A percentile compares a stretch with the other conserved stretches of the same genome.
phyloP scores from a whole-genome alignment of 305 asterid species.

The Fraxinus dipetala region DNA sequence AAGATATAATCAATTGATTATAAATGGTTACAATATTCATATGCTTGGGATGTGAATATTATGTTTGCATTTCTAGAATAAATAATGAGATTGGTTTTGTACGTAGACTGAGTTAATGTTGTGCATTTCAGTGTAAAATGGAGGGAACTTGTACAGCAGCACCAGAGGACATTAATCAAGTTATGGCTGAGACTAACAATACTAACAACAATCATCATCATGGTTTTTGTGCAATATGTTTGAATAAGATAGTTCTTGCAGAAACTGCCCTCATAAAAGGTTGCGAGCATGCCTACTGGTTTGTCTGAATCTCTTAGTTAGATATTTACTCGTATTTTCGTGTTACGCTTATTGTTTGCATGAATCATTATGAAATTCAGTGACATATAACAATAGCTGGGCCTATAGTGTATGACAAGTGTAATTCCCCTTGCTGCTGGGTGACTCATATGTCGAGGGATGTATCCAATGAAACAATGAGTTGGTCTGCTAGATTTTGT shows the following conservation, averaged over 20 bases:
- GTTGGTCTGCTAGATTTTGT: neutral
- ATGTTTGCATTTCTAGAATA: neutral
- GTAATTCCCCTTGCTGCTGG: neutral
- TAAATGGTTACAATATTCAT: neutral
- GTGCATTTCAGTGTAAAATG: slow-evolving; percentile 37
- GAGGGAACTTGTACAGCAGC: slow-evolving; percentile 28
- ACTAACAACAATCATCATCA: slow-evolving; percentile 35
- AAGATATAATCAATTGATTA: neutral
- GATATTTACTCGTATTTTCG: neutral
- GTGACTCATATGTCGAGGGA: slow-evolving; percentile 6
- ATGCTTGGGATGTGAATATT: neutral
- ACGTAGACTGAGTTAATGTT: slow-evolving; percentile 12
- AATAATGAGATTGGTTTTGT: slow-evolving; percentile 16
- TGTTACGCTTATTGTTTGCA: slow-evolving; percentile 7
- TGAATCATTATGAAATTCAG: neutral
- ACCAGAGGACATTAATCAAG: slow-evolving; percentile 35
- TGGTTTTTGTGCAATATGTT: slow-evolving; percentile 70
- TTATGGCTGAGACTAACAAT: slow-evolving; percentile 30
- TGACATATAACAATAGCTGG: neutral
- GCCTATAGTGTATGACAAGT: neutral
- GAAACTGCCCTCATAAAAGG: slow-evolving; percentile 89
- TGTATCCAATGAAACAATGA: neutral
- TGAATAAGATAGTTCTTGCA: slow-evolving; percentile 58
- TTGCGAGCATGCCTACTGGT: slow-evolving; percentile 97
- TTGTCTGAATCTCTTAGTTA: slow-evolving; percentile 38